These are phyloP conservation scores for Lichtheimia ramosa DNA, from an alignment of 371 early-diverging fungal genomes.

Conservation along the genomic window DNA sequence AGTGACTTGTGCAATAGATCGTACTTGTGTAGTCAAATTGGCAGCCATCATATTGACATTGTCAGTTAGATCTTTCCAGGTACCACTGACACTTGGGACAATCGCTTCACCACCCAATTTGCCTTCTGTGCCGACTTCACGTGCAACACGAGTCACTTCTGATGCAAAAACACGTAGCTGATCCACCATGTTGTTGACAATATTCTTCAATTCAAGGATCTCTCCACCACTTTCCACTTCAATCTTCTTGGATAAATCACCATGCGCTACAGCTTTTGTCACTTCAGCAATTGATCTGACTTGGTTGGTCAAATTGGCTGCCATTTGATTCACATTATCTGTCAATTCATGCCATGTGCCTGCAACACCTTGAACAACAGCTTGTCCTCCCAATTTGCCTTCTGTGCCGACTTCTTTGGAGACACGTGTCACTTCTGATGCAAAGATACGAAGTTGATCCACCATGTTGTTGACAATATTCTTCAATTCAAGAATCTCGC, in stretches of 20 bases:
- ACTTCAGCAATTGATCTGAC: slow-evolving; percentile 66
- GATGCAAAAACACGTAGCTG: slow-evolving; percentile 38
- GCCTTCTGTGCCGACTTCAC: slow-evolving; percentile 53
- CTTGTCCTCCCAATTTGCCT: slow-evolving; percentile 58
- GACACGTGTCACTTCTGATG: slow-evolving; percentile 60
- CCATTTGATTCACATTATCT: slow-evolving; percentile 60
- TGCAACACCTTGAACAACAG: slow-evolving; percentile 42
- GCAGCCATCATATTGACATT: slow-evolving; percentile 42
- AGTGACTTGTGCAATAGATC: slow-evolving; percentile 40
- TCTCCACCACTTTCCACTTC: slow-evolving; percentile 58
- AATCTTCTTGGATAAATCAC: slow-evolving; percentile 62
- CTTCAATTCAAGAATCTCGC: slow-evolving; percentile 28
- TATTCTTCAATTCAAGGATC: slow-evolving; percentile 59
- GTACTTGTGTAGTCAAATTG: slow-evolving; percentile 50
- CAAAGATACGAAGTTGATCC: slow-evolving; percentile 47
- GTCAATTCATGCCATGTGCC: slow-evolving; percentile 70
- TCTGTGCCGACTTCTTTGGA: slow-evolving; percentile 61
- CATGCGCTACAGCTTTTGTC: slow-evolving; percentile 62
- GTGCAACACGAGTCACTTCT: slow-evolving; percentile 46
- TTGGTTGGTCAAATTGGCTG: slow-evolving; percentile 56
- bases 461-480: slow-evolving; percentile 8
- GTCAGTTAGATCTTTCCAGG: slow-evolving; percentile 41
- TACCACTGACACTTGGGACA: slow-evolving; percentile 42
- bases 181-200: slow-evolving; percentile 63
- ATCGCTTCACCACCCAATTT: slow-evolving; percentile 42